These are phyloP conservation scores for Ascoidea tarda DNA, from an alignment of 805 yeast species.

Conservation along the genomic window DNA sequence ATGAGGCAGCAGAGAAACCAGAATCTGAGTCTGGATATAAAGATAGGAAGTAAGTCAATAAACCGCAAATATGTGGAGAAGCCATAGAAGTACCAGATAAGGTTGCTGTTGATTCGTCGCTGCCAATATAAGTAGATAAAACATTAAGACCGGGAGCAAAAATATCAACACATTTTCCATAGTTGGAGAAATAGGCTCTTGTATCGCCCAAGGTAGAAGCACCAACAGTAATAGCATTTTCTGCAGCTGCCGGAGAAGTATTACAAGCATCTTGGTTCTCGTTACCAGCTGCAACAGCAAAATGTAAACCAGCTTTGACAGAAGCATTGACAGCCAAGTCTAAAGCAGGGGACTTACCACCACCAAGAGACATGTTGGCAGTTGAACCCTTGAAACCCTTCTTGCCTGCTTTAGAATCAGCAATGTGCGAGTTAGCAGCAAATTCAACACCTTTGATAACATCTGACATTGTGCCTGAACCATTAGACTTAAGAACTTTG, in stretches of 20 bases:
- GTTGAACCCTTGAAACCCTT: slow-evolving; percentile 73
- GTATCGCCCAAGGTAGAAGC: slow-evolving; percentile 81
- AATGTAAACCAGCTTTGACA: slow-evolving; percentile 73
- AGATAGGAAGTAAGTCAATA: slow-evolving; percentile 78
- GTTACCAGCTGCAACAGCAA: slow-evolving; percentile 96
- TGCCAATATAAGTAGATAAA: slow-evolving; percentile 72
- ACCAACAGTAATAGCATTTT: slow-evolving; percentile 81
- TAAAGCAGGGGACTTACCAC: slow-evolving; percentile 79
- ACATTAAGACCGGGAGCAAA: slow-evolving; percentile 94
- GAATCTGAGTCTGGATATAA: slow-evolving; percentile 67
- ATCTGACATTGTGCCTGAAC: slow-evolving; percentile 74
- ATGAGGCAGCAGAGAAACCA: slow-evolving; percentile 28
- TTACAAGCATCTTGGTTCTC: slow-evolving; percentile 88
- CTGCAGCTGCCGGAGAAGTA: slow-evolving; percentile 83
- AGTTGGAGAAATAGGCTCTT: slow-evolving; percentile 93
- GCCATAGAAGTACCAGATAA: slow-evolving; percentile 98
- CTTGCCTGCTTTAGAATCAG: slow-evolving; percentile 33
- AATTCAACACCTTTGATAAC: slow-evolving; percentile 76
- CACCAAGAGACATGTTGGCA: slow-evolving; percentile 91
- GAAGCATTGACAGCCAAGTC: slow-evolving; percentile 87
- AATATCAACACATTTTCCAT: slow-evolving; percentile 90
- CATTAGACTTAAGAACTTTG: slow-evolving; percentile 70
- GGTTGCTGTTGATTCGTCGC: slow-evolving; percentile 61
- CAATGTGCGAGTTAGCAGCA: slow-evolving; percentile 61
- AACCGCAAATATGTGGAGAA: slow-evolving; percentile 90